These are phyloP conservation scores for Didymella sp. DNA, from an alignment of 2,329 filamentous ascomycete species.

Conservation along the genomic window DNA sequence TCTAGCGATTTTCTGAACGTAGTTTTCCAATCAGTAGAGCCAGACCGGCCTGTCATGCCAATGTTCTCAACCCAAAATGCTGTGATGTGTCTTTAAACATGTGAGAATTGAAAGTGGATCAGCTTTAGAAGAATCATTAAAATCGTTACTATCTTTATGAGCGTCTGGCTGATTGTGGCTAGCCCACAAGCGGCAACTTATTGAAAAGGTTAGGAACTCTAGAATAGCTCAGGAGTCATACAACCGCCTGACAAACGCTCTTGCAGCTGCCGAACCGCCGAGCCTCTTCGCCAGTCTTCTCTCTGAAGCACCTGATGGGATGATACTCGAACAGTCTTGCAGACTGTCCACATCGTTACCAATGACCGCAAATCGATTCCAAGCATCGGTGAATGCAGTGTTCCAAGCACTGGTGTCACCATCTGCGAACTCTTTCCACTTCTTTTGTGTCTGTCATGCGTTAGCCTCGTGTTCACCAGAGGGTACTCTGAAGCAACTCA, in stretches of 20 bases:
- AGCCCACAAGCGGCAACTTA: not conserved
- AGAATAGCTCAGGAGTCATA: constrained; percentile 10
- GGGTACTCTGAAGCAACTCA: not conserved
- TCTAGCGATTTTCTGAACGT: constrained; percentile 15
- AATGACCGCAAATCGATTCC: constrained; percentile 31
- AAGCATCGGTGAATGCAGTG: constrained; percentile 30
- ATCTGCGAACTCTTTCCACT: constrained; percentile 28
- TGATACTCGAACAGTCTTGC: constrained; percentile 32
- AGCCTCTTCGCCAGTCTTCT: constrained; percentile 9
- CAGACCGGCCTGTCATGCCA: not conserved
- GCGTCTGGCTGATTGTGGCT: not conserved
- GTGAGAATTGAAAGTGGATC: not conserved
- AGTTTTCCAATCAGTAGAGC: constrained; percentile 16
- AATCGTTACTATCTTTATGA: not conserved
- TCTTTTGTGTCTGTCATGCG: constrained; percentile 26
- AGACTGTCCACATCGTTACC: constrained; percentile 31
- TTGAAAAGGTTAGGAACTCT: not conserved
- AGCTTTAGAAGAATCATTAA: not conserved
- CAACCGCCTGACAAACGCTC: constrained; percentile 10
- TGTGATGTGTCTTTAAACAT: not conserved
- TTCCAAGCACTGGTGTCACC: constrained; percentile 27
- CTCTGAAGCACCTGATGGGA: constrained; percentile 20
- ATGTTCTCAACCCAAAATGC: not conserved
- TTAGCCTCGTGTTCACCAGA: not conserved
- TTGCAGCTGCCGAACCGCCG: constrained; percentile 12